Base-by-base conservation (phyloP, 2,329 filamentous ascomycete genomes). In the Neophaeococcomyces mojaviensis region DNA sequence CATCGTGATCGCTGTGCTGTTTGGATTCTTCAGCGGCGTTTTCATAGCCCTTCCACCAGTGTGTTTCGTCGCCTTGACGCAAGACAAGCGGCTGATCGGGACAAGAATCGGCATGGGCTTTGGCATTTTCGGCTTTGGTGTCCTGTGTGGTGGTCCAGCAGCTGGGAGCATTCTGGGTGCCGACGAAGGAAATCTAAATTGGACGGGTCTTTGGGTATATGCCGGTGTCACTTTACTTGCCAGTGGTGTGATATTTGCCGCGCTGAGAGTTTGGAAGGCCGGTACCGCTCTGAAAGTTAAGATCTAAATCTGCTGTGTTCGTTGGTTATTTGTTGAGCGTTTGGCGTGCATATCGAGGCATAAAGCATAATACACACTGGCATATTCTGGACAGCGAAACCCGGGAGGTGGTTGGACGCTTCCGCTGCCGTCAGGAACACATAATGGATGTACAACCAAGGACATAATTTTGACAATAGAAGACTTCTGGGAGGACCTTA, bases 11-110 rank as follows among this genome's bases (percentile, higher is more conserved):
- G 50, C 51, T 4, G 44, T 52, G 3, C 36, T 59, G 19, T 56
- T 56, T n/a, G 54, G 55, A 13, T 55, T 61, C 26, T 44, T 52
- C 22, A 55, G 50, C 12, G 54, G 53, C 4, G 49, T 53, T 15
- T 50, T 41, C 41, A 53, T 54, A 15, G 53, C 49, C 12, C 44
- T 58, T 4, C 33, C 44, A 12, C 52, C 58, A 6, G 54, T 51
- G 5, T 24, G 53, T 15, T 33, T 56, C 10, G 54, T 52, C 9
- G 43, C 48, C 2, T 41, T 59, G 36, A 53, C 55, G 5, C 37
- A 44, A 6, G 49, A 53, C 16, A 44, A 50, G 24, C 31, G 33
- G 2, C 49, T 50, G 18, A 49, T 59, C n/a, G 56, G 57, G 5
- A 49, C 49, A 5, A 35, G 55, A 18, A 51, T 50, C 5, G 55